Base-by-base conservation (phyloP, 2,329 filamentous ascomycete species). In the Curvularia lunata region DNA sequence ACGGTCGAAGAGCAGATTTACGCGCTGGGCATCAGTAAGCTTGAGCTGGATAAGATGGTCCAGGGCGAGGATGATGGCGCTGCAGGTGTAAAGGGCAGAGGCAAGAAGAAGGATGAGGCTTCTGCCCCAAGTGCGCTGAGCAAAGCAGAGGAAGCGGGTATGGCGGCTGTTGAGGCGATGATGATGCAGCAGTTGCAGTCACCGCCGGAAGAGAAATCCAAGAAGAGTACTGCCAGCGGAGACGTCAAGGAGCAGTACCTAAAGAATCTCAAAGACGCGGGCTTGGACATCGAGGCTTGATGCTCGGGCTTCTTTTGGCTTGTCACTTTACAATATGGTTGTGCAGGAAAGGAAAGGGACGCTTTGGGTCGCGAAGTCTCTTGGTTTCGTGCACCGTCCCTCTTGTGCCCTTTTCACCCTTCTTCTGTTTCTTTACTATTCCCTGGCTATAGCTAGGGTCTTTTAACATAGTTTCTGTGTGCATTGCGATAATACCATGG, bases 1-100 rank as follows among this genome's bases (percentile, higher is more conserved):
- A 96, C 94, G 0, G 91, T 99, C 27, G 95, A 99, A 77, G 93
- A 97, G 78, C 88, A 97, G 59, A 96, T 99, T 51, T 90, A 94
- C 77, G 89, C 90, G 45, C 86, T 97, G 0, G 96, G 95, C 38
- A 86, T 94, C 78, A 96, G 92, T 68, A 99, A 99, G 81, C 83
- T 99, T 56, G 91, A 92, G 70, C 86, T 99, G 25, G 95, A 97
- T 73, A 86, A 89, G 61, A 83, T 88, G 57, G 87, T 91, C 27
- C 85, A 86, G 7, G 88, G 87, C 1, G 85, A 85, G 16, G 86
- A 84, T 25, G 80, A 77, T 1, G 82, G 82, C 61, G 69, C 64
- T 1, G 56, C 37, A 2, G 37, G 34, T 2, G 7, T 23, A 6
- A 46, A 56, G 27, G 34, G 57, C 6, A 58, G 48, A 61, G 69